These are phyloP conservation scores for Diaporthe sp. DNA, from an alignment of 2,329 filamentous ascomycete genomes.

Conservation along the genomic window DNA sequence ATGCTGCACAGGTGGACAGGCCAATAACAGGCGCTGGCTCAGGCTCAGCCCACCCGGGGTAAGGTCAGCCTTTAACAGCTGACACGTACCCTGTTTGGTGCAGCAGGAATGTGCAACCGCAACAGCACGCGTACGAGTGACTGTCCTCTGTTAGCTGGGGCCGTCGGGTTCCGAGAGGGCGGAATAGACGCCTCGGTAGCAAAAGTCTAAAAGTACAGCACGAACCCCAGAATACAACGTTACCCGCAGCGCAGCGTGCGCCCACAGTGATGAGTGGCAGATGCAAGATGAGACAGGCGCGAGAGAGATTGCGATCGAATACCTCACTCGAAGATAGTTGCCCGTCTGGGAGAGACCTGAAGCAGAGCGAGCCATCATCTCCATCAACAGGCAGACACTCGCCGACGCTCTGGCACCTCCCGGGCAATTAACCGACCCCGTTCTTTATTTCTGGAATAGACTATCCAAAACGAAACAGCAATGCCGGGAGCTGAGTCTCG, in stretches of 20 bases:
- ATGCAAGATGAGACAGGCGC: constrained; percentile 31
- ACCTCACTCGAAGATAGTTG: constrained; percentile 22
- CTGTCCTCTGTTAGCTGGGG: constrained; percentile 9
- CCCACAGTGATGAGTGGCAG: constrained; percentile 4
- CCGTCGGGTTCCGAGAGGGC: constrained; percentile 28
- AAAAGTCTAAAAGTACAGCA: constrained; percentile 33
- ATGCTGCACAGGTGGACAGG: neutral
- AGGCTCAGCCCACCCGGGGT: constrained; percentile 20
- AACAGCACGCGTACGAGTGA: neutral
- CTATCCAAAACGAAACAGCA: constrained; percentile 4
- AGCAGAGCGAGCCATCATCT: neutral
- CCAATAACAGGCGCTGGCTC: constrained; percentile 18
- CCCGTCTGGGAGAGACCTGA: constrained; percentile 16
- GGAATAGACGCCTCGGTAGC: constrained; percentile 30
- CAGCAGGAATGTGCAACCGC: neutral
- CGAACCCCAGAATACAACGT: constrained; percentile 35
- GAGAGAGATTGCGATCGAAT: constrained; percentile 31
- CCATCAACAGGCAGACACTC: constrained; percentile 3
- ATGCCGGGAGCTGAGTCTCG: neutral
- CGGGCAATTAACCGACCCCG: neutral
- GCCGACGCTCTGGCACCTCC: neutral
- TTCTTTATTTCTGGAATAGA: constrained; percentile 9
- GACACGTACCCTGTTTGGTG: neutral
- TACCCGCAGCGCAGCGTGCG: neutral
- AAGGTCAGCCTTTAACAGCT: neutral